These are phyloP conservation scores for Phytophthora pistaciae DNA, from an alignment of 352 stramenopile species.

Conservation along the genomic window DNA sequence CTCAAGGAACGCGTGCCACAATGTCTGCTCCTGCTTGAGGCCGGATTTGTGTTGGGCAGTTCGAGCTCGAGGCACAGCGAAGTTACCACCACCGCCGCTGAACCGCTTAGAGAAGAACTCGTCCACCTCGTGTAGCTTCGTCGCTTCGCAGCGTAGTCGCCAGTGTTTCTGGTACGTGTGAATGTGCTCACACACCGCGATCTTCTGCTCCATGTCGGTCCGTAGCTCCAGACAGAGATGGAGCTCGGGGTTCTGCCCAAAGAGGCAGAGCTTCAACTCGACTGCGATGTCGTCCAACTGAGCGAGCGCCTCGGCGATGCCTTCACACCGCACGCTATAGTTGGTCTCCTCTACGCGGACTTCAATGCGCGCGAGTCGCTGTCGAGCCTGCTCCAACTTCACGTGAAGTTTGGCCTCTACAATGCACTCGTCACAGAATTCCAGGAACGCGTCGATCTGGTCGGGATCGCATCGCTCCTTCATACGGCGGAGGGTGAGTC, in stretches of 20 bases:
- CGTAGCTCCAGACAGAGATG: constrained; percentile 39
- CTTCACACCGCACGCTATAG: constrained; percentile 49
- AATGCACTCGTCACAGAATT: constrained; percentile 62
- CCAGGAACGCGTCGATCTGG: constrained; percentile 29
- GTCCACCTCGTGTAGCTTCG: constrained; percentile 66
- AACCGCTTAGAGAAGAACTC: constrained; percentile 60
- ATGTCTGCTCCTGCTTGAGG: constrained; percentile 24
- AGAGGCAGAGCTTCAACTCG: constrained; percentile 48
- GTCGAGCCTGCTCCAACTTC: constrained; percentile 42
- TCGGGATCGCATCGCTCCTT: constrained; percentile 29
- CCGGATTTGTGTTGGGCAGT: constrained; percentile 16
- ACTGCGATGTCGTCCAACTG: constrained; percentile 47
- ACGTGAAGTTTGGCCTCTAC: constrained; percentile 55
- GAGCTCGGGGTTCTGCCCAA: constrained; percentile 54
- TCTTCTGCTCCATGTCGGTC: constrained; percentile 42
- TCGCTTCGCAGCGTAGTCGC: constrained; percentile 52
- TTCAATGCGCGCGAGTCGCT: constrained; percentile 41
- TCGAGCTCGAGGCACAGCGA: constrained; percentile 24
- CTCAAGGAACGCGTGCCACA: constrained; percentile 49
- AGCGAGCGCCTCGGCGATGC: constrained; percentile 35
- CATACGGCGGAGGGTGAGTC: constrained; percentile 34
- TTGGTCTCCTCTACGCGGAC: constrained; percentile 48
- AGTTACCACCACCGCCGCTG: constrained; percentile 6
- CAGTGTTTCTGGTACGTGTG: constrained; percentile 55
- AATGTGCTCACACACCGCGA: constrained; percentile 47